Conservation (phyloP, 2,329 filamentous ascomycete species). For the Colletotrichum tofieldiae region DNA sequence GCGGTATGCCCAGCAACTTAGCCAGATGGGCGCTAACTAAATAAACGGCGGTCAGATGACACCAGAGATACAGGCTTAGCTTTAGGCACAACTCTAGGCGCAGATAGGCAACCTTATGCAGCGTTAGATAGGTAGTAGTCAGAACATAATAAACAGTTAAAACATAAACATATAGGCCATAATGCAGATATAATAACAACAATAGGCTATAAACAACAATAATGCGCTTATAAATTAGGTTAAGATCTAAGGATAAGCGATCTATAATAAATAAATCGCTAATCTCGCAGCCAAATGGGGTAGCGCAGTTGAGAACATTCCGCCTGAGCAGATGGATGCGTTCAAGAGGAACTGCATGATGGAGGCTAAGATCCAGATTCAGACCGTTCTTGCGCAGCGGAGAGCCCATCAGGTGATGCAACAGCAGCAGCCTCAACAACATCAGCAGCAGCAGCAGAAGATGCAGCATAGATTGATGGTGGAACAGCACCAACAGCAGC, state of each 20-base stretch:
- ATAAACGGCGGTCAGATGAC: conserved; percentile 51
- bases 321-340: conserved; percentile 60
- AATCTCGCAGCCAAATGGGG: conserved; percentile 56
- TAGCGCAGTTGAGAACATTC: conserved; percentile 60
- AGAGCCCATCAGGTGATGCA: conserved; percentile 55
- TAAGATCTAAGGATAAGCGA: conserved; percentile 53
- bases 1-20: conserved; percentile 61
- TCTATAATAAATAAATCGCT: conserved; percentile 59
- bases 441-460: conserved; percentile 54
- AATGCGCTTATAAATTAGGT: conserved; percentile 48
- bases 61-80: conserved; percentile 56
- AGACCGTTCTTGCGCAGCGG: conserved; percentile 52
- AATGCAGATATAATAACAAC: conserved; percentile 53
- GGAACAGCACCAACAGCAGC: too few species aligned
- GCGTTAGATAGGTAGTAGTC: conserved; percentile 53
- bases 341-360: conserved; percentile 60
- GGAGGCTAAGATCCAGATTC: conserved; percentile 56
- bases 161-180: conserved; percentile 59
- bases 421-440: conserved; percentile 57
- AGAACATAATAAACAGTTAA: conserved; percentile 60
- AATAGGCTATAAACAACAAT: conserved; percentile 54
- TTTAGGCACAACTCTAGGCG: conserved; percentile 47
- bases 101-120: conserved; percentile 59
- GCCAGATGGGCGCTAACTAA: conserved; percentile 56
- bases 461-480: too few species aligned